phyloP scores from a whole-genome alignment of 495 filamentous ascomycete genomes.

The Xylaria bambusicola region DNA sequence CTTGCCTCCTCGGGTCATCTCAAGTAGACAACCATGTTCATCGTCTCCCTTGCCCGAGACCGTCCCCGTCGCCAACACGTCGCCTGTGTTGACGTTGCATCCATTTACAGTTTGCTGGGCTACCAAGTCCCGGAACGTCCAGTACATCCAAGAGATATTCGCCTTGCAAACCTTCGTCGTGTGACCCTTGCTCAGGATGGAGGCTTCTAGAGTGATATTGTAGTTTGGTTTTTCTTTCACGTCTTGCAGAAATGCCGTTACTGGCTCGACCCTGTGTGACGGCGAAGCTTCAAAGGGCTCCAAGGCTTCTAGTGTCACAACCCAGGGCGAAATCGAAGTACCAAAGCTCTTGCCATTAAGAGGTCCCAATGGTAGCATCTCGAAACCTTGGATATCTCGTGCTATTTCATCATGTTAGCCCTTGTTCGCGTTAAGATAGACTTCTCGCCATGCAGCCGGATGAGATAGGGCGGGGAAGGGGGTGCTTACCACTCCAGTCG shows the following conservation, averaged over 20 bases:
- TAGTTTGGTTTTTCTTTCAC: conserved; percentile 34
- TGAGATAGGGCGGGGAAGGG: too few species aligned
- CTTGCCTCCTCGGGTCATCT: conserved; percentile 57
- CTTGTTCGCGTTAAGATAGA: too few species aligned
- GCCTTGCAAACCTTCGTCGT: conserved; percentile 26
- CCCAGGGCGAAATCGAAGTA: conserved; percentile 73
- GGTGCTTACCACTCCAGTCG: conserved; percentile 57
- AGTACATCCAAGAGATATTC: conserved; percentile 51
- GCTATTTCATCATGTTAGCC: conserved; percentile 44
- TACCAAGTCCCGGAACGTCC: conserved; percentile 71
- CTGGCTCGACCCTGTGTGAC: conserved; percentile 3
- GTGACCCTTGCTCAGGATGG: conserved; percentile 49
- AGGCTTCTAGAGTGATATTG: conserved; percentile 61
- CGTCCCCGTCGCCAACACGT: conserved; percentile 71
- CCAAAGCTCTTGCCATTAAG: conserved; percentile 77
- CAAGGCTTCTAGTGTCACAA: conserved; percentile 69
- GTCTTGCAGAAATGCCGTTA: conserved; percentile 15
- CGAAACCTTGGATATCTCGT: conserved; percentile 73
- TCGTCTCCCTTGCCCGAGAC: conserved; percentile 62
- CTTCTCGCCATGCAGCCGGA: too few species aligned
- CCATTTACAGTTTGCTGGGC: conserved; percentile 72
- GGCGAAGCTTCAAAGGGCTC: conserved; percentile 44
- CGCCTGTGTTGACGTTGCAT: conserved; percentile 68
- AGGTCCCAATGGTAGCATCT: conserved; percentile 67
- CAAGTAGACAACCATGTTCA: conserved; percentile 64